Evolutionary conservation across 768 basidiomycete genomes (phyloP).

Genomic region (Fibroporia radiculosa): DNA sequence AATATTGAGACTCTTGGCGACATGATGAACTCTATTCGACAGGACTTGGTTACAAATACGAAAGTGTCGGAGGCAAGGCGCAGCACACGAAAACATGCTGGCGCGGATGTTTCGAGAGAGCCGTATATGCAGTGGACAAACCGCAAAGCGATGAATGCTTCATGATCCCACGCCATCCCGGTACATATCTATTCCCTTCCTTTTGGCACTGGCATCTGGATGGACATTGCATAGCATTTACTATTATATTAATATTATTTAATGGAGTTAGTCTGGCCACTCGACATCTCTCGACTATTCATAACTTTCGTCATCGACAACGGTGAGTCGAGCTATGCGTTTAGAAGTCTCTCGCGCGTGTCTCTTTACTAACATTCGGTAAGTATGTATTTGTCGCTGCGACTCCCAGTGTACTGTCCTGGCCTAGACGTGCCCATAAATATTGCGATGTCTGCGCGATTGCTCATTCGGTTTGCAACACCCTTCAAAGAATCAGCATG

Average conservation of each 20-base stretch:
- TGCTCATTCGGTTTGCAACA: no score
- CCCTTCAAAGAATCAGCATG: no score
- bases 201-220: not conserved
- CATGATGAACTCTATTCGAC: conserved; percentile 5
- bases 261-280: no score
- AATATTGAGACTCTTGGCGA: not conserved
- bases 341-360: no score
- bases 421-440: no score
- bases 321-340: no score
- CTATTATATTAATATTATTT: not conserved
- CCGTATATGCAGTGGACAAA: conserved; percentile 89
- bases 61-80: conserved; percentile 76
- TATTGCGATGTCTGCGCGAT: no score
- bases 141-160: conserved; percentile 51
- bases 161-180: conserved; percentile 4
- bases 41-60: conserved; percentile 67
- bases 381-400: no score
- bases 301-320: no score
- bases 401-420: no score
- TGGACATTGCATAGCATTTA: not conserved
- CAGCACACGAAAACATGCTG: conserved; percentile 54
- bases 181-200: not conserved
- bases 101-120: conserved; percentile 62
- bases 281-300: no score
- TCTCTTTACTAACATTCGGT: no score